A percentile compares a stretch with the other conserved stretches of the same genome.
Evolutionary conservation across 208 protist species (phyloP).

Genomic region (Trypanosoma rangeli): DNA sequence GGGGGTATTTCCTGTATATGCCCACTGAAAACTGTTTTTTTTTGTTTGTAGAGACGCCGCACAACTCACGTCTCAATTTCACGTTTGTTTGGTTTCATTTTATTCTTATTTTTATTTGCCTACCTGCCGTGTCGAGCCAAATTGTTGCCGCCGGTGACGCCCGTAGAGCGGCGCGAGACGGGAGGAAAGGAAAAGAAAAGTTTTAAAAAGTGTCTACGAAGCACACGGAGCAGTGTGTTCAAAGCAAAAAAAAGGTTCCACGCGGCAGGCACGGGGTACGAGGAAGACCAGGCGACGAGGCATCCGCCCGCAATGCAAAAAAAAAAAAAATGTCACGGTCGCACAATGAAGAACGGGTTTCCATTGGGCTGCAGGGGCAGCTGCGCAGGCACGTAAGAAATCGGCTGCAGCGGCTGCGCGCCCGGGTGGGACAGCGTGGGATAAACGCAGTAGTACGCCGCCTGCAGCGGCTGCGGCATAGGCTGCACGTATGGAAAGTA

Average conservation of each 20-base stretch:
- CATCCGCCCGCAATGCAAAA: background rate
- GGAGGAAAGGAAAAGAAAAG: background rate
- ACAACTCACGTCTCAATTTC: background rate
- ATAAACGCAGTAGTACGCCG: background rate
- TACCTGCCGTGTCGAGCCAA: background rate
- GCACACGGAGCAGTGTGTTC: background rate
- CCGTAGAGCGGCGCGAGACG: background rate
- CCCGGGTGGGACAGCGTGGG: background rate
- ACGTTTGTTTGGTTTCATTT: background rate
- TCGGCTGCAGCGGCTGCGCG: background rate
- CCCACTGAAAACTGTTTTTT: background rate
- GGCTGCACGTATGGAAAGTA: conserved; percentile 3
- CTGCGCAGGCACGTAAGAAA: conserved; percentile 1
- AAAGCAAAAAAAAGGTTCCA: background rate
- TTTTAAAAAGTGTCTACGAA: background rate
- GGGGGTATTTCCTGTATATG: background rate
- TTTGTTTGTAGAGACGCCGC: background rate
- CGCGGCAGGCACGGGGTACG: background rate
- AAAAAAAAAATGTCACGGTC: conserved; percentile 6
- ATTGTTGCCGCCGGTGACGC: background rate
- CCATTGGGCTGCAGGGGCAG: background rate
- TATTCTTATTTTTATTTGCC: background rate
- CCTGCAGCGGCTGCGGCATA: background rate
- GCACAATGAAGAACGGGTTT: background rate
- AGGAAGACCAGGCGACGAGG: background rate